phyloP scores from a whole-genome alignment of 2,329 filamentous ascomycete genomes.

The Colletotrichum cereale region DNA sequence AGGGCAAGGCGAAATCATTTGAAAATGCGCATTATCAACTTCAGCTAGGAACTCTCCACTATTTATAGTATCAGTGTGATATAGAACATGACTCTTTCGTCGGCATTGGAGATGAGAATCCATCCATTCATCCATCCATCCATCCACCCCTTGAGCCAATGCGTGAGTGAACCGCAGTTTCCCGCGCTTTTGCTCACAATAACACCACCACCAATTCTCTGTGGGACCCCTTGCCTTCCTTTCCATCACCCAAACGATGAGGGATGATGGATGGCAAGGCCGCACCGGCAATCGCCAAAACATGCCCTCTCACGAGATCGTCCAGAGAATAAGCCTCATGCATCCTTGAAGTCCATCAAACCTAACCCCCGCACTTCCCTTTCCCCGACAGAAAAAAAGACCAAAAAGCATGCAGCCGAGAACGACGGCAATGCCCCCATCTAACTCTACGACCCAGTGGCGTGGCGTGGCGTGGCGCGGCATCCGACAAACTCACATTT shows the following conservation, averaged over 20 bases:
- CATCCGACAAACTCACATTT: not conserved
- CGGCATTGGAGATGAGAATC: constrained; percentile 11
- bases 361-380: no score
- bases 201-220: not conserved
- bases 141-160: constrained; percentile 1
- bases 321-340: not conserved
- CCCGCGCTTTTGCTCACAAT: not conserved
- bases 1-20: not conserved
- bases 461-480: not conserved
- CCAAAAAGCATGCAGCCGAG: no score
- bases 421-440: not conserved
- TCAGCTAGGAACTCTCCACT: no score
- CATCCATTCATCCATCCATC: not conserved
- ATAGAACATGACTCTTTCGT: not conserved
- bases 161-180: constrained; percentile 14
- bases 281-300: not conserved
- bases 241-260: not conserved
- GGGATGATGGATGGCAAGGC: not conserved
- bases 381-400: no score
- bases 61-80: not conserved
- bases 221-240: not conserved
- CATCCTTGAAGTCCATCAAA: no score
- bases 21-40: not conserved
- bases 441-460: not conserved
- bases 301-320: not conserved